Evolutionary conservation across 306 rosid genomes (phyloP).

Genomic region (Cucurbita ficifolia): DNA sequence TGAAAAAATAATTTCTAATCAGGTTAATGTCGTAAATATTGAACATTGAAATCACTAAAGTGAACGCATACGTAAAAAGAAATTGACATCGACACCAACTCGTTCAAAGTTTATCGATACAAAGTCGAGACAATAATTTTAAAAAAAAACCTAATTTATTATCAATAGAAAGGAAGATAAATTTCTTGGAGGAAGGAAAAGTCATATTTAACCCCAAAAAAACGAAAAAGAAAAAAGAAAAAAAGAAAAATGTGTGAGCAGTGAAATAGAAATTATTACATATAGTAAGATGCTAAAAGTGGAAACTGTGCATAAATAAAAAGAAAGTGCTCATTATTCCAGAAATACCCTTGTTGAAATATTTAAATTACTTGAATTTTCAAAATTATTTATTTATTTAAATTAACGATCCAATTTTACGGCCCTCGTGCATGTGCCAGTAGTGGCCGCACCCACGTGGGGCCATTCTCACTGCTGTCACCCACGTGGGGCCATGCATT

Average conservation of each 20-base stretch:
- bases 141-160: too few relatives aligned
- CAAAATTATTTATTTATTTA: not conserved
- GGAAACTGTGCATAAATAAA: not conserved
- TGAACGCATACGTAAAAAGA: not conserved
- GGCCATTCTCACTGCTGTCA: not conserved
- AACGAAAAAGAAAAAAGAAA: not conserved
- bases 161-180: not conserved
- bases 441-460: not conserved
- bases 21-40: too few relatives aligned
- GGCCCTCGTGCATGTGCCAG: conserved; percentile 9
- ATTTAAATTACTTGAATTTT: not conserved
- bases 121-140: not conserved
- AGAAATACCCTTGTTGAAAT: not conserved
- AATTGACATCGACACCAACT: not conserved
- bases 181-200: not conserved
- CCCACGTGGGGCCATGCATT: not conserved
- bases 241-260: not conserved
- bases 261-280: not conserved
- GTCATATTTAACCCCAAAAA: not conserved
- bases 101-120: not conserved
- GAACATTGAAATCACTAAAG: not conserved
- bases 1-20: too few relatives aligned
- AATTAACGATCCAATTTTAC: not conserved
- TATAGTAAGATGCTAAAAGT: not conserved
- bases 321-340: not conserved